A percentile compares a stretch with the other conserved stretches of the same genome.
phyloP scores from a whole-genome alignment of 441 rosid species.

The Codiaeum variegatum region DNA sequence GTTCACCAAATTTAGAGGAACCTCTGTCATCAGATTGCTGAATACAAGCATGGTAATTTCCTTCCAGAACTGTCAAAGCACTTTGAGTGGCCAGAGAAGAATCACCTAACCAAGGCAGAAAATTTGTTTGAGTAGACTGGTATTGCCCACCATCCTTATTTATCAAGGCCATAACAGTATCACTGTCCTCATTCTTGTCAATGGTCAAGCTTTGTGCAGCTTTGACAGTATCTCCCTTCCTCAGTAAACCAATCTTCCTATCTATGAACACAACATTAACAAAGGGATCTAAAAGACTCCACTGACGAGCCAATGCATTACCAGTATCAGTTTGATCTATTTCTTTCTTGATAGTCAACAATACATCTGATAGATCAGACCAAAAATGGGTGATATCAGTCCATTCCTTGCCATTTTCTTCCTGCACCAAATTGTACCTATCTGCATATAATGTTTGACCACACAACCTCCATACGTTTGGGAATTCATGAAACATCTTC shows the following conservation, averaged over 20 bases:
- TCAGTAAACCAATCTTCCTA: constrained; percentile 69
- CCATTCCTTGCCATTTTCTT: constrained; percentile 56
- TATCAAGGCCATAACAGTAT: constrained; percentile 27
- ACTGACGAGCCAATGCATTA: constrained; percentile 46
- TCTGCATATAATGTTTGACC: constrained; percentile 50
- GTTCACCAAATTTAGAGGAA: constrained; percentile 31
- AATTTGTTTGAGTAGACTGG: constrained; percentile 27
- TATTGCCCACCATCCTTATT: constrained; percentile 19
- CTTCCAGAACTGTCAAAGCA: constrained; percentile 39
- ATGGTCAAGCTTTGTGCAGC: constrained; percentile 42
- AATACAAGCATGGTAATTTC: constrained; percentile 34
- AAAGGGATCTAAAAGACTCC: constrained; percentile 88
- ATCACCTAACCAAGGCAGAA: constrained; percentile 26
- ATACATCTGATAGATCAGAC: constrained; percentile 54
- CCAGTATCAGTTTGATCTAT: constrained; percentile 36
- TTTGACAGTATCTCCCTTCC: constrained; percentile 68
- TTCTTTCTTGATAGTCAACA: constrained; percentile 56
- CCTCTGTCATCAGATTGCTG: constrained; percentile 31
- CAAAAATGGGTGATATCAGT: constrained; percentile 59
- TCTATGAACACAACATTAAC: constrained; percentile 64
- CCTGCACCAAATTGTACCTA: constrained; percentile 34
- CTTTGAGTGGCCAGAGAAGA: constrained; percentile 37
- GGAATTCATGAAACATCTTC: constrained; percentile 62
- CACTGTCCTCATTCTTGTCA: constrained; percentile 28
- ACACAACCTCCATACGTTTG: constrained; percentile 69